Percentiles rank a stretch among this genome's conserved stretches.
Evolutionary conservation across 208 protist species (phyloP).

Genomic region (Porcisia deanei): DNA sequence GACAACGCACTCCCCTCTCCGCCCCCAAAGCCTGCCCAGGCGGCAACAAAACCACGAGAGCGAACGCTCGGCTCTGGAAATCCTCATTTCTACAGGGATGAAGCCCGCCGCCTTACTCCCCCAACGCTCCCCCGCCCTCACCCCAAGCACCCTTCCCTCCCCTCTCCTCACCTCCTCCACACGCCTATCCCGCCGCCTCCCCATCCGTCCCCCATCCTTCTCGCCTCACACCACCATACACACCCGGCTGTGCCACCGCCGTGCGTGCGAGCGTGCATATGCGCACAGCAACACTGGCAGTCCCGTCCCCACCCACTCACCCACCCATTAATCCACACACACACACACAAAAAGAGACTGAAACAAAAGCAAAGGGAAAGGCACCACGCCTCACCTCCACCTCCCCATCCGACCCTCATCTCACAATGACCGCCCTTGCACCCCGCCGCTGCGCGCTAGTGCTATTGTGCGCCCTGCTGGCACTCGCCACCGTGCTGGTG

Average conservation of each 20-base stretch:
- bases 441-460: constrained; percentile 11
- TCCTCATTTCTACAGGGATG: no score
- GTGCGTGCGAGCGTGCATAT: background rate
- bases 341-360: no score
- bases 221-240: background rate
- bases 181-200: no score
- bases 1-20: no score
- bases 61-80: no score
- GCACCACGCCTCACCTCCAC: background rate
- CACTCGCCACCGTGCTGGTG: constrained; percentile 20
- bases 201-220: background rate
- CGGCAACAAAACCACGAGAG: no score
- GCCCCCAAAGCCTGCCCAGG: no score
- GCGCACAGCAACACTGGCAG: background rate
- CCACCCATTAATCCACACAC: background rate
- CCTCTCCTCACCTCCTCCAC: no score
- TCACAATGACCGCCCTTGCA: background rate
- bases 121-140: no score
- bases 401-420: background rate
- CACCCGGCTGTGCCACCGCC: background rate
- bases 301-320: background rate
- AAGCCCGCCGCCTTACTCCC: background rate
- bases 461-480: constrained; percentile 27
- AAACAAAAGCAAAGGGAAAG: no score
- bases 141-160: no score